These are phyloP conservation scores for Trichoderma breve DNA, from an alignment of 2,329 filamentous ascomycete genomes.

Conservation along the genomic window DNA sequence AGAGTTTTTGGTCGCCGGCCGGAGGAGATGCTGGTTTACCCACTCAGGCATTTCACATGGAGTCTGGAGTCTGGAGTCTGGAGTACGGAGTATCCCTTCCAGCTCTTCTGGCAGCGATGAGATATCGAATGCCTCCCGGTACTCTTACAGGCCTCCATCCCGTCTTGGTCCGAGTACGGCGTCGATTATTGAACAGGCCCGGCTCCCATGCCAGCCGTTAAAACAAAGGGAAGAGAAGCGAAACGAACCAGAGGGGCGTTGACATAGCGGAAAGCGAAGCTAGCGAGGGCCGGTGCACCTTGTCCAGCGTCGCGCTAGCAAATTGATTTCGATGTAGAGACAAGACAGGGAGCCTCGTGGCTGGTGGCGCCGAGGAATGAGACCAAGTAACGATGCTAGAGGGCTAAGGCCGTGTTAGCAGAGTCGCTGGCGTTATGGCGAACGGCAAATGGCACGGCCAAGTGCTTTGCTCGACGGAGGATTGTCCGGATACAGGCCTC, in stretches of 20 bases:
- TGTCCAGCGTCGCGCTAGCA: conserved; percentile 20
- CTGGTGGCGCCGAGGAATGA: neutral
- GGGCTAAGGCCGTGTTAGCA: neutral
- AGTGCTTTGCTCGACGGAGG: neutral
- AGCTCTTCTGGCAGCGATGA: neutral
- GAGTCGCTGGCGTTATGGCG: neutral
- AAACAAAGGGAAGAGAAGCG: neutral
- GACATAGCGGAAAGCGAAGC: neutral
- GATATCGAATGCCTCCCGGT: neutral
- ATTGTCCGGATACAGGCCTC: neutral
- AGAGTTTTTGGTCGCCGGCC: neutral
- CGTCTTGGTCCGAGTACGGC: neutral
- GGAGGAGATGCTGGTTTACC: neutral
- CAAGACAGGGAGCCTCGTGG: neutral
- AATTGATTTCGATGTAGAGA: conserved; percentile 20
- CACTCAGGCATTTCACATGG: neutral
- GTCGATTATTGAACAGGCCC: neutral
- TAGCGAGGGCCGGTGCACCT: neutral
- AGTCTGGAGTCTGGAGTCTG: neutral
- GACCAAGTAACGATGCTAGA: neutral
- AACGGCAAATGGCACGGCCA: neutral
- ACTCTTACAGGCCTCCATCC: neutral
- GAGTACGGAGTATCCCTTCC: neutral
- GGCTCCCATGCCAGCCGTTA: neutral
- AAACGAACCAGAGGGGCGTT: conserved; percentile 20